Conservation (phyloP, 495 filamentous ascomycete species). For the Aspergillus diversus region DNA sequence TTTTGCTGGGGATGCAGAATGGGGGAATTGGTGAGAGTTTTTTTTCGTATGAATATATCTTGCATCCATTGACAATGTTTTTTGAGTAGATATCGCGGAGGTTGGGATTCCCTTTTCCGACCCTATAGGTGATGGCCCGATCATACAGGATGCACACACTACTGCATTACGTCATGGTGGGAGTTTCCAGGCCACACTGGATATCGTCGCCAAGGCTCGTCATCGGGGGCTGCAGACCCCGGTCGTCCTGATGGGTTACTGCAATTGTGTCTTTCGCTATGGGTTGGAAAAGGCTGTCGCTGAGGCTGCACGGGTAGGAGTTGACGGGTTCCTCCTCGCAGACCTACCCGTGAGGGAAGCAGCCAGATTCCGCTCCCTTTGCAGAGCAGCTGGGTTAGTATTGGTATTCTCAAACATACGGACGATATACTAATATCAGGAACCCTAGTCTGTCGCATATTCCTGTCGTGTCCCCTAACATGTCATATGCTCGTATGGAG, state of each 20-base stretch:
- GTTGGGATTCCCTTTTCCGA: constrained; percentile 84
- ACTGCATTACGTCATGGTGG: constrained; percentile 78
- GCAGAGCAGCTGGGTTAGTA: constrained; percentile 56
- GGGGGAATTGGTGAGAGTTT: constrained; percentile 77
- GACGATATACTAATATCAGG: not conserved
- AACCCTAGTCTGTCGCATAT: not conserved
- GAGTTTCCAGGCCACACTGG: constrained; percentile 66
- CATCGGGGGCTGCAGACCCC: constrained; percentile 69
- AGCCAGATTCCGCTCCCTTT: constrained; percentile 75
- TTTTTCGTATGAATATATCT: not conserved
- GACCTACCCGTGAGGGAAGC: constrained; percentile 90
- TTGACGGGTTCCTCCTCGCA: constrained; percentile 88
- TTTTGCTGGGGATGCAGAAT: constrained; percentile 82
- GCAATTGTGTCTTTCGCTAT: constrained; percentile 82
- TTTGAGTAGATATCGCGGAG: constrained; percentile 26
- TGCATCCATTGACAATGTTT: not conserved
- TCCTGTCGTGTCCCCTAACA: not conserved
- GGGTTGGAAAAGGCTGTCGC: constrained; percentile 69
- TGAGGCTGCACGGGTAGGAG: constrained; percentile 75
- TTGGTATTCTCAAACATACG: not conserved
- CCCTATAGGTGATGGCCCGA: constrained; percentile 86
- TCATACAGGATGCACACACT: constrained; percentile 80
- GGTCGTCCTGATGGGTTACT: constrained; percentile 90
- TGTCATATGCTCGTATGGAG: not conserved
- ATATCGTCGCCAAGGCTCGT: constrained; percentile 73